Evolutionary conservation across 169 alveolate genomes (phyloP).

Genomic region (Cytauxzoon felis): DNA sequence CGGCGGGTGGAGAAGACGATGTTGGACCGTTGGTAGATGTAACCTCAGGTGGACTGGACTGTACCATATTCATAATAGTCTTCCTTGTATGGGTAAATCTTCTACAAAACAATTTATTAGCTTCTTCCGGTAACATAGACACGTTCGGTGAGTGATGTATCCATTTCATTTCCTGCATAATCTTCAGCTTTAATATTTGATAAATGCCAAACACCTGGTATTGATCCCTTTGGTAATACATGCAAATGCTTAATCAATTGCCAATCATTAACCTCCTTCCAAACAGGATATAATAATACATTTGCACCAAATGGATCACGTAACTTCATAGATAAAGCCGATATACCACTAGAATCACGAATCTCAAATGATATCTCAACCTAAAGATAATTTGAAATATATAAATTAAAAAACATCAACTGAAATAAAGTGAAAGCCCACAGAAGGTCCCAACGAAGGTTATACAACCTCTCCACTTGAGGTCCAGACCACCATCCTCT

Average conservation of each 20-base stretch:
- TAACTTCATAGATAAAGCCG: conserved; percentile 12
- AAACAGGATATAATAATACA: conserved; percentile 23
- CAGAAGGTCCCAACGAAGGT: no score
- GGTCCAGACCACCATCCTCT: no score
- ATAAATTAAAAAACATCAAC: conserved; percentile 7
- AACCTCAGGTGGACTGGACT: no score
- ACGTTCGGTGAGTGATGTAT: conserved; percentile 34
- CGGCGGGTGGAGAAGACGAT: no score
- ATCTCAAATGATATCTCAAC: conserved; percentile 34
- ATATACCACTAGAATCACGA: conserved; percentile 70
- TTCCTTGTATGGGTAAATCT: no score
- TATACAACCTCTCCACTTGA: no score
- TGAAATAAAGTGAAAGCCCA: no score
- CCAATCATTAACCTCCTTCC: conserved; percentile 24
- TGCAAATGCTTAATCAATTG: conserved; percentile 33
- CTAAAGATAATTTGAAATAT: conserved; percentile 10
- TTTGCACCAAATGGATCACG: conserved; percentile 60
- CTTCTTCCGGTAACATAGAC: conserved; percentile 5
- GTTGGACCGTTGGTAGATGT: no score
- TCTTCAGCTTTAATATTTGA: conserved; percentile 26
- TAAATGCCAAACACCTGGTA: conserved; percentile 75
- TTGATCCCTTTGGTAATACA: conserved; percentile 69
- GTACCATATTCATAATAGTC: no score
- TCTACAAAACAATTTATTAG: no score
- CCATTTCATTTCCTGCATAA: conserved; percentile 53